phyloP scores from a whole-genome alignment of 257 asterid genomes.

The Solanum neorickii region DNA sequence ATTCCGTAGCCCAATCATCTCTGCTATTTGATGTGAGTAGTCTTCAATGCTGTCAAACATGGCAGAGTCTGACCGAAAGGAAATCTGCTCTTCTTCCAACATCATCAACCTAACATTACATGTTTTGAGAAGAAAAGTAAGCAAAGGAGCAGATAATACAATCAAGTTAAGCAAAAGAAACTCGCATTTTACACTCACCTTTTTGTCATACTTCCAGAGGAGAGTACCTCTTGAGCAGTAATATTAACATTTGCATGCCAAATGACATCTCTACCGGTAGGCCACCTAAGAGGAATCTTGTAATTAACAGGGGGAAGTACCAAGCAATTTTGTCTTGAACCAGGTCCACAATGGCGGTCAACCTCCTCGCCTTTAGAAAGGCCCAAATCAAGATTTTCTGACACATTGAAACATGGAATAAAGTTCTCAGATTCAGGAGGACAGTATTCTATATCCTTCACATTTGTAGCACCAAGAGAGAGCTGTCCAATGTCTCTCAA shows the following conservation, averaged over 20 bases:
- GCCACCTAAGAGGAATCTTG: conserved; percentile 87
- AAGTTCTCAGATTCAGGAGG: conserved; percentile 67
- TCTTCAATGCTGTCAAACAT: conserved; percentile 88
- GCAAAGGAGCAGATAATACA: neutral
- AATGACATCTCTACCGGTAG: conserved; percentile 87
- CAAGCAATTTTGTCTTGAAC: conserved; percentile 59
- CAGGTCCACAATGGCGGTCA: conserved; percentile 52
- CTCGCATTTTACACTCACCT: conserved; percentile 40
- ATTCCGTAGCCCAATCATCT: conserved; percentile 84
- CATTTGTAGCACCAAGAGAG: conserved; percentile 49
- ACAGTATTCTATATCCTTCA: conserved; percentile 72
- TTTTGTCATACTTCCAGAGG: conserved; percentile 91
- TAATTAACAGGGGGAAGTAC: conserved; percentile 80
- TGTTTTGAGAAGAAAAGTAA: neutral
- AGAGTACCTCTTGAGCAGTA: conserved; percentile 93
- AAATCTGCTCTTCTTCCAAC: conserved; percentile 96
- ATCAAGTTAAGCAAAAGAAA: conserved; percentile 1
- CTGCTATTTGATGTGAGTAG: conserved; percentile 96
- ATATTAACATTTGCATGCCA: conserved; percentile 97
- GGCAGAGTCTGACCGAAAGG: conserved; percentile 80
- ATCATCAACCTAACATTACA: conserved; percentile 78
- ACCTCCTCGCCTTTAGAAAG: conserved; percentile 58
- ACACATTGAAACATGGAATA: conserved; percentile 81
- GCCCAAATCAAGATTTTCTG: conserved; percentile 66
- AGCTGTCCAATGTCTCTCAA: conserved; percentile 86